These are phyloP conservation scores for Tetradesmus lagerheimii DNA, from an alignment of 139 green algal genomes.

Conservation along the genomic window DNA sequence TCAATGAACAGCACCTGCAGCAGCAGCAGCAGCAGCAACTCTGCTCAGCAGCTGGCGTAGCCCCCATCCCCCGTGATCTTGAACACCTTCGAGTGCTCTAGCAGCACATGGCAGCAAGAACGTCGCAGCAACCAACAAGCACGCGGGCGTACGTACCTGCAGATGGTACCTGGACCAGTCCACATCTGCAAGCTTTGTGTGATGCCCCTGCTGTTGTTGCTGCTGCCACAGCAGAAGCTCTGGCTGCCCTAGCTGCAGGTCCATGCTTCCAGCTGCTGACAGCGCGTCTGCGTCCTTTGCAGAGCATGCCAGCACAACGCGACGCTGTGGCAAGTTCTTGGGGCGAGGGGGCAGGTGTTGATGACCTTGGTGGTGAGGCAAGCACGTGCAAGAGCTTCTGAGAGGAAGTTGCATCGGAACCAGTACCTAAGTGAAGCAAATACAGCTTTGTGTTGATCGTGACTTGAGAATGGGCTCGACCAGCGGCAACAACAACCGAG, in stretches of 20 bases:
- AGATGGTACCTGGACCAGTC: slow-evolving; percentile 58
- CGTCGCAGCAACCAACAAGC: too few species aligned
- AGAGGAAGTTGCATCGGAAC: neutral
- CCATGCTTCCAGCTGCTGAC: neutral
- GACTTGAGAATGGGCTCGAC: neutral
- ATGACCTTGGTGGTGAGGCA: neutral
- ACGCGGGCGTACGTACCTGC: slow-evolving; percentile 31
- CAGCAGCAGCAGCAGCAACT: neutral
- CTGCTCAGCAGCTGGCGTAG: neutral
- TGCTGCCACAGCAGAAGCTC: neutral
- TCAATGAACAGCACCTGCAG: slow-evolving; percentile 54
- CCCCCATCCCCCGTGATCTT: too few species aligned
- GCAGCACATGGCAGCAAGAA: too few species aligned
- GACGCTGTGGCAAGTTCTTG: neutral
- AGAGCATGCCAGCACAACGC: neutral
- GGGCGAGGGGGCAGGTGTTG: neutral
- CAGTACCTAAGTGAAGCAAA: neutral
- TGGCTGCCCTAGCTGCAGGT: neutral
- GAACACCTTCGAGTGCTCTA: too few species aligned
- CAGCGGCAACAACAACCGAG: neutral
- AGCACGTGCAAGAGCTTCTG: neutral
- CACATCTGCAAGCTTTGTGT: slow-evolving; percentile 39
- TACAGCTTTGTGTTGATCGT: neutral
- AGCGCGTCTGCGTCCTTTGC: neutral
- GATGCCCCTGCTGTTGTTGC: neutral